phyloP scores from a whole-genome alignment of 2,329 filamentous ascomycete genomes.

The Trichoderma endophyticum region DNA sequence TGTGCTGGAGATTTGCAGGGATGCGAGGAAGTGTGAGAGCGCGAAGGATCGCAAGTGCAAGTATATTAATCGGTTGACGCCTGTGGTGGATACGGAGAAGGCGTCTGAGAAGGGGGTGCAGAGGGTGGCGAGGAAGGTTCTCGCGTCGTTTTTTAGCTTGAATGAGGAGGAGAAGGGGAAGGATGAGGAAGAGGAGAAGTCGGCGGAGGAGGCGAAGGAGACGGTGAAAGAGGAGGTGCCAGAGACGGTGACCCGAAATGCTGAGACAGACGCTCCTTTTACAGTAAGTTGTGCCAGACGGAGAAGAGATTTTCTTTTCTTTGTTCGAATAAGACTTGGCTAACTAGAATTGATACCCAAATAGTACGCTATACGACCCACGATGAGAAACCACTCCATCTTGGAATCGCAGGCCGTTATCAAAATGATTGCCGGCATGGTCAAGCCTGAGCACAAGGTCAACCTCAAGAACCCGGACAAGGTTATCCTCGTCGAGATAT shows the following conservation, averaged over 20 bases:
- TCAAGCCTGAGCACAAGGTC: conserved; percentile 69
- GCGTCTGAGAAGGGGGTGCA: conserved; percentile 67
- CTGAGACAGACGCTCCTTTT: conserved; percentile 26
- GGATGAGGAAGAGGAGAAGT: conserved; percentile 45
- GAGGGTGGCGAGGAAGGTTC: conserved; percentile 60
- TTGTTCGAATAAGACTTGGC: background rate
- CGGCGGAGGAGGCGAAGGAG: conserved; percentile 26
- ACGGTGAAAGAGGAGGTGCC: background rate
- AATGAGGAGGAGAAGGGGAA: conserved; percentile 26
- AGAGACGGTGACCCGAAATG: conserved; percentile 12
- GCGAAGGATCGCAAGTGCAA: conserved; percentile 46
- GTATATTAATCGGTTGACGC: conserved; percentile 59
- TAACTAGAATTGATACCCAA: background rate
- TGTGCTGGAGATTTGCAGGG: conserved; percentile 53
- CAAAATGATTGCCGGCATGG: conserved; percentile 63
- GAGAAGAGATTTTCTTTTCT: background rate
- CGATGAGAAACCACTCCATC: conserved; percentile 67
- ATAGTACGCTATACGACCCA: conserved; percentile 82
- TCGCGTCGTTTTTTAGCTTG: conserved; percentile 61
- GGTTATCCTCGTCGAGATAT: conserved; percentile 76
- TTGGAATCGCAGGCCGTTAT: conserved; percentile 69
- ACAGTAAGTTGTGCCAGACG: conserved; percentile 40
- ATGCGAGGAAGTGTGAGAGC: conserved; percentile 45
- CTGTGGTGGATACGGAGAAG: conserved; percentile 54
- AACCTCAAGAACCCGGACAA: conserved; percentile 75